Base-by-base conservation (phyloP, 1,284 basidiomycete species). In the Cryptococcus floricola region DNA sequence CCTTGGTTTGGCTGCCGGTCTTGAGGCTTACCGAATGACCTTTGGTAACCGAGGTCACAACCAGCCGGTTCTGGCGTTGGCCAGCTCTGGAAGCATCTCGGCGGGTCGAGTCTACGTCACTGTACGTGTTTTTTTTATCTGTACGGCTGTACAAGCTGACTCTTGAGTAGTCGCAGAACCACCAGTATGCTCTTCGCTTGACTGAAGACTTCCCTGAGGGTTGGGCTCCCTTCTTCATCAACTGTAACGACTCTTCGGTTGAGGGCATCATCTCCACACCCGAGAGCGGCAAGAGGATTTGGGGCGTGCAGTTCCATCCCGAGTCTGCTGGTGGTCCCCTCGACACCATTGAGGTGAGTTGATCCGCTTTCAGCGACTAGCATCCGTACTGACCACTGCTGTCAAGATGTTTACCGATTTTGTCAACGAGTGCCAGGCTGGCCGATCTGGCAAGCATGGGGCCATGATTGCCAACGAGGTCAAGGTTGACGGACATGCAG, bases 11-110 rank as follows among this genome's bases (percentile, higher is more conserved):
- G 95, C 95, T 16, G 94, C 93, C 19, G 96, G 96, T 44, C 79
- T 98, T 59, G 92, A 97, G 69, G 91, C 94, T 7, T 98, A 98
- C 73, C 74, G 82, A 52, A 83, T 83, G 81, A 80, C 80, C 45
- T 98, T 98, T 71, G 94, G 95, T 28, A 98, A 98, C 77, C 88
- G 95, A 68, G 95, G 95, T n/a, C 96, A 98, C 78, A 98, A 98
- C 76, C 95, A 98, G 77, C 95, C 95, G 42, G 95, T 98, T 16
- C 83, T 98, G 38, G 95, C 95, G 25, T 82, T 98, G 53, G 90
- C 91, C 38, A 87, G 85, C 39, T 85, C 89, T 8, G 92, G 94
- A 4, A 91, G 88, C 31, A 93, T 98, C 80, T 89, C 86, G 73
- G 91, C 94, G 49, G 96, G 95, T 18, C 84, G 95, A 44, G 94